Conservation (phyloP, 2,329 filamentous ascomycete species). For the Epichloe elymi region DNA sequence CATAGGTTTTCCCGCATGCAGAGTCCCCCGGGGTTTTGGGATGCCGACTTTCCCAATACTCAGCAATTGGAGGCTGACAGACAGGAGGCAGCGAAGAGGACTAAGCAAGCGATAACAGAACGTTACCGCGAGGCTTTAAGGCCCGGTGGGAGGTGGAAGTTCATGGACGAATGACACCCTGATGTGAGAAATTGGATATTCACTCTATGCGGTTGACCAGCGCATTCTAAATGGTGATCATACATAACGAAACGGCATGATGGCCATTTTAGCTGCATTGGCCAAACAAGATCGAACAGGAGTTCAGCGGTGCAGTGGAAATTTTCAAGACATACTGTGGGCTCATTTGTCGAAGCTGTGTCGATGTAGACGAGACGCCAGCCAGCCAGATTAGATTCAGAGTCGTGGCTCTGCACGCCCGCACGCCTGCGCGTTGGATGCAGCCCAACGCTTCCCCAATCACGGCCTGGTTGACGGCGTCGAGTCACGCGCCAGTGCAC, state of each 20-base stretch:
- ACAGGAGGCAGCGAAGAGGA: conserved; percentile 48
- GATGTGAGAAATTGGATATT: background rate
- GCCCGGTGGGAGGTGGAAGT: conserved; percentile 63
- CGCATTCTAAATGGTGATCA: background rate
- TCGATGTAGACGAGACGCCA: no score
- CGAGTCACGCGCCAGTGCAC: no score
- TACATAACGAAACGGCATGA: background rate
- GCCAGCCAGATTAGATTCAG: no score
- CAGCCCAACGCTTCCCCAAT: no score
- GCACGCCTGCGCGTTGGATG: no score
- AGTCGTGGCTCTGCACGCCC: no score
- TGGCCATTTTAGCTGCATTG: no score
- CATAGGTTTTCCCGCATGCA: conserved; percentile 56
- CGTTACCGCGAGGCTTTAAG: conserved; percentile 73
- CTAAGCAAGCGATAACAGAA: conserved; percentile 53
- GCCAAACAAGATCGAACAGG: no score
- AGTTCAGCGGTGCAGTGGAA: no score
- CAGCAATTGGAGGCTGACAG: conserved; percentile 62
- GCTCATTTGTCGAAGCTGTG: no score
- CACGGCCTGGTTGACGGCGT: no score
- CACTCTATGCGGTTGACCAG: background rate
- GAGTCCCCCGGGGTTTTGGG: conserved; percentile 88
- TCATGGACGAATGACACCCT: conserved; percentile 59
- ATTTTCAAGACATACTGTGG: no score
- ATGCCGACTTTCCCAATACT: conserved; percentile 75